Evolutionary conservation across 1,284 basidiomycete species (phyloP), one percentile per base, ranked within the genome.

Genomic region (Cutaneotrichosporon mucoides): DNA sequence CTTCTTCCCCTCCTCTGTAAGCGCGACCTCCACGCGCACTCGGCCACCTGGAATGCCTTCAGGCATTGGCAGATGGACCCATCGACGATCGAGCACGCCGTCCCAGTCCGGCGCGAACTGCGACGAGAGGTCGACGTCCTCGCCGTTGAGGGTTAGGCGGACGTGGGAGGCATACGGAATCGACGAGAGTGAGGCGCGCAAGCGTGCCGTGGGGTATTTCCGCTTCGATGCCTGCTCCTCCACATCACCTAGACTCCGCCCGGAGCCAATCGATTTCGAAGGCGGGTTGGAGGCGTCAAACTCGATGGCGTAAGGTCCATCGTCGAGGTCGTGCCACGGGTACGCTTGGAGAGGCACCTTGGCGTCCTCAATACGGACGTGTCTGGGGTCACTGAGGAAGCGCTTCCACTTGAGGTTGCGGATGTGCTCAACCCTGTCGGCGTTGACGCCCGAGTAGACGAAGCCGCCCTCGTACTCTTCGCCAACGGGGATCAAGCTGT

Each of bases 401-500:
- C 88, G 84, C 0, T 79, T 73, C 90, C 90, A 92, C 9, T 85
- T 83, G 40, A 89, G 75, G 6, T 67, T 46, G 16, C 64, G 38
- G 5, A 72, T 34, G 43, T 66, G 59, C 5, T 58, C 53, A 3
- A 61, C 44, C 34, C 48, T 61, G 36, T 71, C 82, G 4, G 88
- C 82, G 71, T 92, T 90, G 46, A 82, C 82, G 3, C 90, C 90
- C 64, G 83, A 88, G 73, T 92, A 92, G 3, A 80, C 86, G 62
- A 78, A 49, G 70, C 73, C 88, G 2, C 89, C 89, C 65, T 92
- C 90, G 69, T 92, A 92, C 77, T 92, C 90, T 76, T 92, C 90
- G 7, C 90, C 90, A 6, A 89, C 86, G 2, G 83, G 79, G 33
- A 78, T 77, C 33, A 79, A 61, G 13, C 67, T 72, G 60, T 79